phyloP scores from a whole-genome alignment of 306 rosid genomes.

The Crotalaria pallida region DNA sequence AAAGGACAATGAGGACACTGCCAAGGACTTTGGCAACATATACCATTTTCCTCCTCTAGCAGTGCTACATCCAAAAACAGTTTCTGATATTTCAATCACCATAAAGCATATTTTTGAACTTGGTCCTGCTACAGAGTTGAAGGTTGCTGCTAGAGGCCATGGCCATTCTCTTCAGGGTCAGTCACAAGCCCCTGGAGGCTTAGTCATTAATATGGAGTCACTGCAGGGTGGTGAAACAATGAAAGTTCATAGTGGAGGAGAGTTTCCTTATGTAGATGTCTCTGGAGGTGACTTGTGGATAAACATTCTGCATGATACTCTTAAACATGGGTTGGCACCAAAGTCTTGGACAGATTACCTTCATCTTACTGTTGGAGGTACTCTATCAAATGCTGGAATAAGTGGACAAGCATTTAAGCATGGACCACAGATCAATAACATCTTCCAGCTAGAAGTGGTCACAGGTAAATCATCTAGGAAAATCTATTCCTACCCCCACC shows the following conservation, averaged over 20 bases:
- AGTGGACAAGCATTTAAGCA: conserved; percentile 94
- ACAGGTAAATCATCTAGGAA: conserved; percentile 55
- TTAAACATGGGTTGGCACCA: conserved; percentile 77
- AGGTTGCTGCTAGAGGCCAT: conserved; percentile 91
- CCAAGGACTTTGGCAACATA: conserved; percentile 79
- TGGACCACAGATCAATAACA: conserved; percentile 91
- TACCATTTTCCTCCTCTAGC: conserved; percentile 68
- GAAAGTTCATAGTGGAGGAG: conserved; percentile 50
- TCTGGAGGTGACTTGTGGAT: conserved; percentile 96
- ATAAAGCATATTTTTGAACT: conserved; percentile 45
- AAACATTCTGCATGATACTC: conserved; percentile 77
- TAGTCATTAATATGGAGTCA: conserved; percentile 80
- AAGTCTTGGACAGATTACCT: conserved; percentile 99
- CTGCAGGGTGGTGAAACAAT: conserved; percentile 43
- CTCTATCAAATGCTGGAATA: conserved; percentile 89
- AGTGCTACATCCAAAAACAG: conserved; percentile 66
- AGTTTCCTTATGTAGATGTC: conserved; percentile 71
- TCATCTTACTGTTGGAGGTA: conserved; percentile 91
- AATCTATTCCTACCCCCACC: conserved; percentile 9
- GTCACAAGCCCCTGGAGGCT: conserved; percentile 68
- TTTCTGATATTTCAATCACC: conserved; percentile 58
- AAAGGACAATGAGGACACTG: conserved; percentile 47
- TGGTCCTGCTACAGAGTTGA: conserved; percentile 56
- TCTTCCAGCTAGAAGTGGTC: conserved; percentile 75
- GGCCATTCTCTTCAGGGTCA: conserved; percentile 90